Base-by-base conservation (phyloP, 2,329 filamentous ascomycete species). In the Fusarium veterinarium region DNA sequence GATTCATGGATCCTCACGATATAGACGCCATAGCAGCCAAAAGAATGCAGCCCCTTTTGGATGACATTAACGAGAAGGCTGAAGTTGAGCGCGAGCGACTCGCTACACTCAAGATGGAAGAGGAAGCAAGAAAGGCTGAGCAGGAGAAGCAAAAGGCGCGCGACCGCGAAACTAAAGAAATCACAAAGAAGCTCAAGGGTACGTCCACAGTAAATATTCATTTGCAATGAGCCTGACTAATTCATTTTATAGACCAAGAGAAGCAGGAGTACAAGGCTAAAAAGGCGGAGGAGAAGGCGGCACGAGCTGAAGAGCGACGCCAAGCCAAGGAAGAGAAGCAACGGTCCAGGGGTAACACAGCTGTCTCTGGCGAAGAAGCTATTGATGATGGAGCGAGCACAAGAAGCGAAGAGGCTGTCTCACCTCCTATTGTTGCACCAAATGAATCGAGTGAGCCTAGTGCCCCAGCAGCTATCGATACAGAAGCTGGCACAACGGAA, bases 21-120 rank as follows among this genome's bases (percentile, higher is more conserved):
- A 90, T 98, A 20, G 91, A 98, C 71, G 90, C 90, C 10, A 93
- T 97, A 73, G 95, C 95, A 6, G 88, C 90, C 17, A 90, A 88
- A 49, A 90, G 91, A 73, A 88, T 98, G 20, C 93, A 95, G 79
- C 95, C 95, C 8, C 90, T 96, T 0, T 81, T 98, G 10, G 92
- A 97, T 73, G 93, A 97, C 72, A 96, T 98, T 69, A 91, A 91
- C 59, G 91, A 93, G 57, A 93, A 91, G 78, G 93, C 93, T 0
- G 92, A 95, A 77, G 86, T 87, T 69, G 91, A 94, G 79, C 86
- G 89, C 42, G 93, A 92, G 53, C 87, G 91, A 66, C 87, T 92
- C 67, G 85, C 90, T 68, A 90, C 94, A 64, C 86, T 90, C 71
- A 87, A 88, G 75, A 87, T 91, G 78, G 87, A 91, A 59, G 86